A percentile compares a stretch with the other conserved stretches of the same genome.
These are phyloP conservation scores for Talaromyces sp. DNA, from an alignment of 2,329 filamentous ascomycete species.

Conservation along the genomic window DNA sequence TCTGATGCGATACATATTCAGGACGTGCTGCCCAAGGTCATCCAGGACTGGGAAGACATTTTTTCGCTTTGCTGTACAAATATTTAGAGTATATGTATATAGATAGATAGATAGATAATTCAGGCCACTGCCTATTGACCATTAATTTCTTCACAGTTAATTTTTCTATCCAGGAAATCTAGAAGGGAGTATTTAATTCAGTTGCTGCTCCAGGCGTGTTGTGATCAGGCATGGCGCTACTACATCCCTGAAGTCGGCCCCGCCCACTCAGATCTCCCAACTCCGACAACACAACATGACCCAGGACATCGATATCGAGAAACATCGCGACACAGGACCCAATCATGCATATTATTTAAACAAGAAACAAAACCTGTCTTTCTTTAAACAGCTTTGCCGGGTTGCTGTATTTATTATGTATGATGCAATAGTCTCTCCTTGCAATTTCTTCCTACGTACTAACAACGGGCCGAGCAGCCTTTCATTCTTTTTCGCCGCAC, in stretches of 20 bases:
- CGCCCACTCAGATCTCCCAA: not conserved
- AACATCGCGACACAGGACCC: not conserved
- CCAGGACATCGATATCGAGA: not conserved
- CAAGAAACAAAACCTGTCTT: not conserved
- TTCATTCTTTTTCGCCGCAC: constrained; percentile 7
- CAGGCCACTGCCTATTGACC: not conserved
- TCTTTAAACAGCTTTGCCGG: not conserved
- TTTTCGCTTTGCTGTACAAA: not conserved
- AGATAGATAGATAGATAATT: not conserved
- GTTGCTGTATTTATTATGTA: not conserved
- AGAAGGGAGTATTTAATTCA: not conserved
- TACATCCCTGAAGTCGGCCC: not conserved
- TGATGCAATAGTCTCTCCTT: not conserved
- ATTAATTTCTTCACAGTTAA: not conserved
- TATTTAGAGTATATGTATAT: not conserved
- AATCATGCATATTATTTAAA: not conserved
- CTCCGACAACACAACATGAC: not conserved
- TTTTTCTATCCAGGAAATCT: no score
- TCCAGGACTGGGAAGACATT: not conserved
- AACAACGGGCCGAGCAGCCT: not conserved
- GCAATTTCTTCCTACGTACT: not conserved
- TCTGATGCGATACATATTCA: not conserved
- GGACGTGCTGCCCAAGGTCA: not conserved
- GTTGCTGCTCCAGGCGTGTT: not conserved
- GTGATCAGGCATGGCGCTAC: not conserved